Evolutionary conservation across 192 early-diverging fungal genomes (phyloP), one percentile per base, ranked within the genome.

Genomic region (Gaertneriomyces sp.): DNA sequence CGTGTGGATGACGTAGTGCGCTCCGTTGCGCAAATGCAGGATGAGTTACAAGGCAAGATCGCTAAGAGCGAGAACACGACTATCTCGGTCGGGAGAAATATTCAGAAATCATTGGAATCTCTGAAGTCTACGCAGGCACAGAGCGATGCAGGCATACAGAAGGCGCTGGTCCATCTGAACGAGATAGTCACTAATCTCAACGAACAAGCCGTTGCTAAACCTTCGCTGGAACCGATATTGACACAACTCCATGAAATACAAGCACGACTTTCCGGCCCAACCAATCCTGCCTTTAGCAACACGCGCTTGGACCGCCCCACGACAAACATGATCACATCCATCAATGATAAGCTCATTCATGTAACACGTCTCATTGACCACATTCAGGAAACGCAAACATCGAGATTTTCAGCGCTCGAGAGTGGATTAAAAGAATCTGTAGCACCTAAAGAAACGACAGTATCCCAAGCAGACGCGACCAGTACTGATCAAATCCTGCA

Each of bases 301-400:
- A 33, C 25, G 25, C 14, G 57, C 11, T 49, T 74, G 33, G 72
- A 74, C 54, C 58, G 72, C 12, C 72, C 72, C n/a, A 74, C 66
- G 5, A 56, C 63, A 7, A 64, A 67, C 49, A 68, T 74, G 58
- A 67, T 74, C 58, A 64, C 68, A 14, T 63, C 66, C 57, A 74
- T 74, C 61, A 74, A 74, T 53, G 72, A 74, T 17, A 74, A 74
- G 45, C 51, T 74, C 2, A 74, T 74, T 14, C 66, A 68, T 46
- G 42, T 74, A 9, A 47, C 60, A 25, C 43, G 53, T 20, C 46
- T 68, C 4, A 42, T 68, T 7, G 72, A 74, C 44, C 72, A 74
- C 58, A 53, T 60, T 6, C 54, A 60, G 41, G 60, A 63, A 14
- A 63, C 66, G 7, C 66, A 68, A 52, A 68, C 56, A 5, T 46